Evolutionary conservation across 2,329 filamentous ascomycete species (phyloP).

Genomic region (Lasiodiplodia citricola): DNA sequence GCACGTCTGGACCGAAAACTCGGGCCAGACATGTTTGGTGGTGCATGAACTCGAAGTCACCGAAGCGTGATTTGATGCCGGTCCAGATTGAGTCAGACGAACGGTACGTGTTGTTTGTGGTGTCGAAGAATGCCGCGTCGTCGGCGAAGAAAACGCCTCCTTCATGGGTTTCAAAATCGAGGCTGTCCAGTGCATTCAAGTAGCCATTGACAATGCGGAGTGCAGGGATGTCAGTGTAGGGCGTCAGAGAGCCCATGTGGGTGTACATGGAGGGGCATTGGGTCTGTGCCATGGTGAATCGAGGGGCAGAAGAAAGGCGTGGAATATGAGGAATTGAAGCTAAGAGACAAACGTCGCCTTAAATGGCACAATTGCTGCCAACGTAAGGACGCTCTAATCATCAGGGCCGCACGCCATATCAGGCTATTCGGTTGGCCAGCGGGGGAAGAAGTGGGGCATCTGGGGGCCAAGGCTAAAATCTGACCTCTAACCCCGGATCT

Average conservation of each 20-base stretch:
- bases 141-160: slow-evolving; percentile 3
- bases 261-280: slow-evolving; percentile 13
- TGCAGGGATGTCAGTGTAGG: background rate
- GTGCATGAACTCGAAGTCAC: slow-evolving; percentile 18
- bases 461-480: slow-evolving; percentile 8
- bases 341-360: background rate
- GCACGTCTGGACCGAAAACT: slow-evolving; percentile 2
- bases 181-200: slow-evolving; percentile 12
- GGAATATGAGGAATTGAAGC: background rate
- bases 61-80: slow-evolving; percentile 5
- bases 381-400: background rate
- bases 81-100: slow-evolving; percentile 19
- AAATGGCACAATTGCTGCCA: background rate
- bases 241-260: slow-evolving; percentile 15
- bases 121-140: slow-evolving; percentile 8
- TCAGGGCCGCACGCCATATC: slow-evolving; percentile 10
- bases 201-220: slow-evolving; percentile 13
- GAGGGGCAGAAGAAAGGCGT: background rate
- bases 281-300: background rate
- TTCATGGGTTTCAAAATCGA: background rate
- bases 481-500: background rate
- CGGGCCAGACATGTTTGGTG: slow-evolving; percentile 20
- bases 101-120: background rate
- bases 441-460: background rate
- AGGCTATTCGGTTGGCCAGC: slow-evolving; percentile 4